Conservation (phyloP, 306 rosid species). For the Quercus robur region DNA sequence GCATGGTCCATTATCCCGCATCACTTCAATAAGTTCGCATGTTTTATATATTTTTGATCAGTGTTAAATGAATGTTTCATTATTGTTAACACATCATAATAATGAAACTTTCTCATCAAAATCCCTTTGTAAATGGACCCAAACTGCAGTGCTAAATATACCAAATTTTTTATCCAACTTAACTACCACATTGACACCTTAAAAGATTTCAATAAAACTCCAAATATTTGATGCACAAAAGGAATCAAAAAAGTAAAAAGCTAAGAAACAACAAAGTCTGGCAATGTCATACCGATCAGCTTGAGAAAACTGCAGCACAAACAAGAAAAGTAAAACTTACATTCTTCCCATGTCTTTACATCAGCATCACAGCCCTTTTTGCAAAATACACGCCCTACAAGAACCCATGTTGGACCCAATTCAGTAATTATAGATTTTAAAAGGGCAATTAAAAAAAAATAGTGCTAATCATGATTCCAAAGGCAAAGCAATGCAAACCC, state of each 20-base stretch:
- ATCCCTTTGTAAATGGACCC: background rate
- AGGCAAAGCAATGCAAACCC: background rate
- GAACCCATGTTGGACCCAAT: slow-evolving; percentile 7
- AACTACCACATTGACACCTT: background rate
- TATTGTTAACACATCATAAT: no score
- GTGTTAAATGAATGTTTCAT: no score
- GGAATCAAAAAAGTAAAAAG: background rate
- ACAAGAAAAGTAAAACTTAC: slow-evolving; percentile 39
- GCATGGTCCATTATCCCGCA: background rate
- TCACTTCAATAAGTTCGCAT: background rate
- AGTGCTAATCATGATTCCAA: no score
- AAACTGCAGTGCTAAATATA: background rate
- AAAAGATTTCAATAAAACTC: background rate
- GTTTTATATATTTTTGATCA: background rate
- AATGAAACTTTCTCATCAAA: background rate
- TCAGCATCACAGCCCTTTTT: slow-evolving; percentile 83
- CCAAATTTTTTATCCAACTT: background rate
- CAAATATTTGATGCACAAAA: background rate
- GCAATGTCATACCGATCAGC: background rate
- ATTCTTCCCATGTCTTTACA: slow-evolving; percentile 78
- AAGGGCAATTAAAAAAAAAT: background rate
- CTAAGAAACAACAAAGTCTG: background rate
- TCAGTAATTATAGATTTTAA: background rate
- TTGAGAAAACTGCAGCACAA: background rate
- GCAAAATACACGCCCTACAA: slow-evolving; percentile 93